phyloP scores from a whole-genome alignment of 2,329 filamentous ascomycete species.

The Sordariomycetes sp. region DNA sequence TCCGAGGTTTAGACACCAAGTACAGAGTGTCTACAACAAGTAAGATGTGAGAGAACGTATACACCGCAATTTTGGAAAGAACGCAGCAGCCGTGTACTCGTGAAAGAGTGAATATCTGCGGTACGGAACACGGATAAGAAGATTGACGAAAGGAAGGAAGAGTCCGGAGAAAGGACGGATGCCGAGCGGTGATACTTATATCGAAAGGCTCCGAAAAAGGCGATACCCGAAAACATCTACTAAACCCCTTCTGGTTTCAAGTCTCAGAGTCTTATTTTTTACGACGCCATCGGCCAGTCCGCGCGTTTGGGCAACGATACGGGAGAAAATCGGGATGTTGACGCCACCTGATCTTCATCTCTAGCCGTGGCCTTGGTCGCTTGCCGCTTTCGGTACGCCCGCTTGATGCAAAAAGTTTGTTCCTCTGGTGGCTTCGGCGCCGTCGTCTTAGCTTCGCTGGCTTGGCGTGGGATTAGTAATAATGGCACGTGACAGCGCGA shows the following conservation, averaged over 20 bases:
- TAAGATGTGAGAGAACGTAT: background rate
- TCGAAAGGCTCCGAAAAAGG: background rate
- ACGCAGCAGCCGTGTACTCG: background rate
- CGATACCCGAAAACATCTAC: background rate
- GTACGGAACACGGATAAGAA: background rate
- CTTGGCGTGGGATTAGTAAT: background rate
- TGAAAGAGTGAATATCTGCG: background rate
- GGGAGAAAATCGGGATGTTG: conserved; percentile 1
- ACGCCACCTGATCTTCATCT: background rate
- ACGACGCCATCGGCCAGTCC: background rate
- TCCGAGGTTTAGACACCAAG: too few species aligned
- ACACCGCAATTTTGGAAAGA: background rate
- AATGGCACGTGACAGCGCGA: background rate
- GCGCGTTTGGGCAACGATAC: background rate
- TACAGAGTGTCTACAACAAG: background rate
- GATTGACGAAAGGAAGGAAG: background rate
- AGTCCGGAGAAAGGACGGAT: background rate
- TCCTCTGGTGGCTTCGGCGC: background rate
- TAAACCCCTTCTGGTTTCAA: background rate
- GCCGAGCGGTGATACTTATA: background rate
- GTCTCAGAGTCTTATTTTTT: background rate
- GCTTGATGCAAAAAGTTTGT: background rate
- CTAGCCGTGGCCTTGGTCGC: background rate
- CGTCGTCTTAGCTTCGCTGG: background rate
- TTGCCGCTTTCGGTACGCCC: background rate